These are phyloP conservation scores for Debaryomyces sp. DNA, from an alignment of 1,139 yeast species.

Conservation along the genomic window DNA sequence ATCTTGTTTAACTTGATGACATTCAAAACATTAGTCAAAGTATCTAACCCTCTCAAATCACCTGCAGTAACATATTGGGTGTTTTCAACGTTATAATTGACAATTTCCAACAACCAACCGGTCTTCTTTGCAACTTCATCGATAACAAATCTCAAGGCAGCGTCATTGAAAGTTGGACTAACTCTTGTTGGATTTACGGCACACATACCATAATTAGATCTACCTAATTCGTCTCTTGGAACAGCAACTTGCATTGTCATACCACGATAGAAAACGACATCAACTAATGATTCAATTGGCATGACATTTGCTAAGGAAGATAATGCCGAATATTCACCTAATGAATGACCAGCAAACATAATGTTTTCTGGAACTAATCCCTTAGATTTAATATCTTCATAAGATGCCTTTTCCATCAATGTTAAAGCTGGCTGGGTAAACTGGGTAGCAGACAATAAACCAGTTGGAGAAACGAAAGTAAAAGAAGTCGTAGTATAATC, in stretches of 20 bases:
- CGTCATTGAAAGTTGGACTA: conserved; percentile 83
- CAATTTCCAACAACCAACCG: conserved; percentile 95
- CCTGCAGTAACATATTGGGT: conserved; percentile 99
- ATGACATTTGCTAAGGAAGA: conserved; percentile 97
- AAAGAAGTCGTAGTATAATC: conserved; percentile 77
- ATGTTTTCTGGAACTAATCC: conserved; percentile 94
- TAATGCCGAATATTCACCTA: conserved; percentile 98
- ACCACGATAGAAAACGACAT: conserved; percentile 99
- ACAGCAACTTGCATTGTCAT: conserved; percentile 99
- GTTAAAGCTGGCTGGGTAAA: conserved; percentile 99
- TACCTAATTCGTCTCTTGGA: conserved; percentile 91
- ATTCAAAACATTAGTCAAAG: conserved; percentile 90
- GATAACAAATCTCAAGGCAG: conserved; percentile 93
- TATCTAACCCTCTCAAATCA: conserved; percentile 92
- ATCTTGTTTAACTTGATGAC: conserved; percentile 91
- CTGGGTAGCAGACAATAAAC: conserved; percentile 96
- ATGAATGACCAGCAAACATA: conserved; percentile 98
- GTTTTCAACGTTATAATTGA: conserved; percentile 96
- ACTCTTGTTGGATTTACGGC: conserved; percentile 97
- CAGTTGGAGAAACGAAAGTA: conserved; percentile 92
- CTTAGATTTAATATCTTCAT: conserved; percentile 94
- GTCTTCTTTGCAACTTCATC: conserved; percentile 83
- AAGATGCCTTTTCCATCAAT: conserved; percentile 98
- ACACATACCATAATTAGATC: conserved; percentile 99
- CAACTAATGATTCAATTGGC: conserved; percentile 98